Base-by-base conservation (phyloP, 2,329 filamentous ascomycete species). In the Gnomoniopsis sp. region DNA sequence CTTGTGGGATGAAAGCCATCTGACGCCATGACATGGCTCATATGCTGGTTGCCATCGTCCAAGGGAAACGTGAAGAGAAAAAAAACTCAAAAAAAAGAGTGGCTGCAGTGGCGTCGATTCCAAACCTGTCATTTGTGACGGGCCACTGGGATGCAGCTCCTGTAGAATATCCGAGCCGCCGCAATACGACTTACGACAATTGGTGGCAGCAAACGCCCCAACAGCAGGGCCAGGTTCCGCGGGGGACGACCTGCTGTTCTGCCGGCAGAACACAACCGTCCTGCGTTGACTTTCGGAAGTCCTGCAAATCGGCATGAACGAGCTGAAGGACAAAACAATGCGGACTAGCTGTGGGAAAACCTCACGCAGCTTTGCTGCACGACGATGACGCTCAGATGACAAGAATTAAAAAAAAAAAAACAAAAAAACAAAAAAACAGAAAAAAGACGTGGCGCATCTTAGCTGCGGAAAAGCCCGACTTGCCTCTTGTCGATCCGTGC, bases 81-180 rank as follows among this genome's bases (percentile, higher is more conserved):
- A 41, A 12, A 41, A 6, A n/a, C n/a, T n/a, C n/a, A n/a, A 41
- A 41, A 15, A 12, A 41, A 41, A 11, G 12, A 41, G 17, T 55
- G 56, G 55, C 59, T 43, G 33, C 44, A 23, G 21, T 49, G 46
- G 57, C 50, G 53, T 53, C 44, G 53, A 56, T 26, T 23, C 34
- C 19, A 36, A 52, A 44, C 14, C 53, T 61, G 53, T 61, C 56
- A 61, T 61, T 61, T 61, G 49, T 61, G 57, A 59, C 59, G 53
- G 57, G 51, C 59, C 59, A 61, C 56, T 59, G 41, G 50, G 21
- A 54, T 21, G 15, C 19, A 46, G 54, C 22, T 8, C 26, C 26
- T 30, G 26, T 30, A 8, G 26, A 4, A 30, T n/a, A 41, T 14
- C 36, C 36, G 8, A n/a, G 36, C 36, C 36, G 36, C 36, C 36